Base-by-base conservation (phyloP, 768 basidiomycete genomes). In the Panellus pusillus region DNA sequence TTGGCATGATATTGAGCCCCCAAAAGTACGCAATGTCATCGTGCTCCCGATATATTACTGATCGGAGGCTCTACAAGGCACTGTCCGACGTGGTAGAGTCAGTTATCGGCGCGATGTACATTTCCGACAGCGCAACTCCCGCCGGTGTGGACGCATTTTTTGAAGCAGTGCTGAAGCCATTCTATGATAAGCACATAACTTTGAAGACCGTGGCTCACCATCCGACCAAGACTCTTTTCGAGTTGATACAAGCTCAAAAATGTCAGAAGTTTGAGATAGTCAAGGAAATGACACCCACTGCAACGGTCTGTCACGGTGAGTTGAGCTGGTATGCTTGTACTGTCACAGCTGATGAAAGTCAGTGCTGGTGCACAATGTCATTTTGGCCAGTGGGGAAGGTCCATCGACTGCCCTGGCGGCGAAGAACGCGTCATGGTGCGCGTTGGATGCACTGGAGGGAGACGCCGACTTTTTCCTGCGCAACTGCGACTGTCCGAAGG, bases 1-100 rank as follows among this genome's bases (percentile, higher is more conserved):
- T 67, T 93, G 92, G 92, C 71, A 81, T 6, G 86, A 86, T 37
- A 68, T 87, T 29, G 82, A 89, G 40, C 79, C 88, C 36, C 91
- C 91, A 0, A 93, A 93, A 77, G 91, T 87, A 61, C 31, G 69
- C 56, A 15, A 6, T 40, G 9, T 15, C 13, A 19, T 19, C 31
- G 41, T 51, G 44, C 18, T 20, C 35, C 35, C 40, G 39, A 8
- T 27, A 18, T 14, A 12, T 48, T 13, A 11, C 39, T 49, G 17
- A 14, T 20, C 14, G 0, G 14, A 8, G 15, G 9, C 6, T 39
- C 45, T 12, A 60, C 17, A 64, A 93, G 91, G 79, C 77, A 9
- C 74, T 93, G 17, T 88, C 89, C 8, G 90, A 93, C 66, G 76
- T 92, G 24, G 77, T 93, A 18, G 91, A 94, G 68, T 85, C 91